A percentile compares a stretch with the other conserved stretches of the same genome.
phyloP scores from a whole-genome alignment of 2,329 filamentous ascomycete species.

The Tolypocladium inflatum region DNA sequence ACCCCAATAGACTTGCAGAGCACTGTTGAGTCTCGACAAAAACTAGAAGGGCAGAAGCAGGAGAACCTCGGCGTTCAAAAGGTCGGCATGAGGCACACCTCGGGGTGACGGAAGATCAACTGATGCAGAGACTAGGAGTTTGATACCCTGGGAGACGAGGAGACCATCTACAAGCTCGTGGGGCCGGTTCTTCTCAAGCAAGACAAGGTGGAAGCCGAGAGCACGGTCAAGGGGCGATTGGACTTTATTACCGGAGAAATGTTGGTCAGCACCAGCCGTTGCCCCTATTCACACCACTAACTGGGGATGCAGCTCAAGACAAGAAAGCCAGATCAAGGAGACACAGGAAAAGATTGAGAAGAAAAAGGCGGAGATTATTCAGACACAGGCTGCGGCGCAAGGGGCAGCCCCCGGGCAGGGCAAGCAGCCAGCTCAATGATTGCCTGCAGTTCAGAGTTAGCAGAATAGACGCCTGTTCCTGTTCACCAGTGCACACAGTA shows the following conservation, averaged over 20 bases:
- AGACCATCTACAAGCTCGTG: constrained; percentile 92
- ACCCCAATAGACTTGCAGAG: constrained; percentile 61
- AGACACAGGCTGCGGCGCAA: constrained; percentile 42
- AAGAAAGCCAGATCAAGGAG: constrained; percentile 45
- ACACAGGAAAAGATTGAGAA: constrained; percentile 46
- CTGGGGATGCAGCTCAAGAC: constrained; percentile 18
- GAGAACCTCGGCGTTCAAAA: constrained; percentile 86
- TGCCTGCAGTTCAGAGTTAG: too few species aligned
- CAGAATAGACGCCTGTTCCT: neutral
- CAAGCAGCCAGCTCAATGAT: constrained; percentile 13
- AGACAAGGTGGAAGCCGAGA: constrained; percentile 80
- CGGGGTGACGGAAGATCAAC: neutral
- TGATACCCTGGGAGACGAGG: constrained; percentile 62
- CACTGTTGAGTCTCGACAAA: constrained; percentile 71
- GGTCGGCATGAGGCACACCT: constrained; percentile 30
- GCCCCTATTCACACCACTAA: constrained; percentile 5
- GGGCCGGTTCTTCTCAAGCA: constrained; percentile 92
- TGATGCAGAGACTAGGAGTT: constrained; percentile 56
- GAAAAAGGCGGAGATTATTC: constrained; percentile 51
- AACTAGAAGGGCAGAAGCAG: constrained; percentile 86
- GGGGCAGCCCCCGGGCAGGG: constrained; percentile 24
- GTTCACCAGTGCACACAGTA: neutral
- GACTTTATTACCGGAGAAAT: constrained; percentile 94
- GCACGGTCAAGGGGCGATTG: constrained; percentile 81
- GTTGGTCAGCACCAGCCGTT: constrained; percentile 38